phyloP scores from a whole-genome alignment of 257 asterid genomes.

The Sherardia arvensis region DNA sequence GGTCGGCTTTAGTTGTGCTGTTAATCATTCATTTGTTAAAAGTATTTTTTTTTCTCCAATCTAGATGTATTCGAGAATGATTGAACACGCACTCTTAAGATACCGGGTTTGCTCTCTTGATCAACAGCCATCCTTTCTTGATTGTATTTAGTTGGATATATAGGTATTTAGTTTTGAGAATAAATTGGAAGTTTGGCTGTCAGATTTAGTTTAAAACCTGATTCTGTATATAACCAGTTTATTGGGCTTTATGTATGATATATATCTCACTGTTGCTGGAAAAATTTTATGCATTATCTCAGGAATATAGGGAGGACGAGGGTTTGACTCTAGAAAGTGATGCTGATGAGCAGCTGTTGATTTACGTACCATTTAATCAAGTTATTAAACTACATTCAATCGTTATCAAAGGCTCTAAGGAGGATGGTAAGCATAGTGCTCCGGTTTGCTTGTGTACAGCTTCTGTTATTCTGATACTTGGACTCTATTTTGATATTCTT shows the following conservation, averaged over 20 bases:
- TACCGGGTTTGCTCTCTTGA: neutral
- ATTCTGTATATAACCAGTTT: too few relatives aligned
- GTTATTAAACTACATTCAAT: slow-evolving; percentile 81
- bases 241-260: neutral
- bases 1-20: neutral
- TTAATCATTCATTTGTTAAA: neutral
- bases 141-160: too few relatives aligned
- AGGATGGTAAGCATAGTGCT: slow-evolving; percentile 50
- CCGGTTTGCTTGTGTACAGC: neutral
- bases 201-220: neutral
- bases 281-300: slow-evolving; percentile 9
- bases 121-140: too few relatives aligned
- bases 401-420: slow-evolving; percentile 70
- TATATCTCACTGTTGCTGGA: neutral
- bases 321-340: slow-evolving; percentile 85
- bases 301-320: slow-evolving; percentile 98
- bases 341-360: slow-evolving; percentile 90
- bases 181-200: neutral
- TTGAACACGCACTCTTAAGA: neutral
- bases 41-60: neutral
- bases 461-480: neutral
- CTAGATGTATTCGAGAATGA: neutral
- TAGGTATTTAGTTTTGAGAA: neutral
- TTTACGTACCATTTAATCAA: slow-evolving; percentile 79
- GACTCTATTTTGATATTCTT: neutral